phyloP scores from a whole-genome alignment of 805 yeast species.

The Hanseniaspora lindneri region DNA sequence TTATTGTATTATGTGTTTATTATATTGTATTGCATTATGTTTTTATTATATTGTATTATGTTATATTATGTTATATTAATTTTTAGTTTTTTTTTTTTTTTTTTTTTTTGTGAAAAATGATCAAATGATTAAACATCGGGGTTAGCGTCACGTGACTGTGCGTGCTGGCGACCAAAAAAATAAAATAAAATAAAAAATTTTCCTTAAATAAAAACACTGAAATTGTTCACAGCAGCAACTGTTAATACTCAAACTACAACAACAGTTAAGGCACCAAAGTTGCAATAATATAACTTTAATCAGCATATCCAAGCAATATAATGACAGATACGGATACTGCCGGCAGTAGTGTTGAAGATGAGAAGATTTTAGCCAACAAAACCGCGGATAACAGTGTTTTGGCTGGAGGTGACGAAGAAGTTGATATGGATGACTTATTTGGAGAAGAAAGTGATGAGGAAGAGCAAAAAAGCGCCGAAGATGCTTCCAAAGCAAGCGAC shows the following conservation, averaged over 20 bases:
- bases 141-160: background rate
- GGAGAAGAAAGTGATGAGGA: constrained; percentile 30
- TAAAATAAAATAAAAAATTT: background rate
- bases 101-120: too few species aligned
- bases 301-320: background rate
- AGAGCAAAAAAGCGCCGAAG: constrained; percentile 22
- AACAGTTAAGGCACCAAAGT: too few species aligned
- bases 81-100: too few species aligned
- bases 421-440: constrained; percentile 35
- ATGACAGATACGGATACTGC: constrained; percentile 11
- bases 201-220: too few species aligned
- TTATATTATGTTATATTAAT: too few species aligned
- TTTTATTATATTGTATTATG: too few species aligned
- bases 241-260: too few species aligned
- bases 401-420: constrained; percentile 25
- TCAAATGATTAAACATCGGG: background rate
- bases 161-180: too few species aligned
- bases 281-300: background rate
- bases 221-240: too few species aligned
- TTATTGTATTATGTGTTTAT: too few species aligned
- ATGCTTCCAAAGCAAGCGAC: constrained; percentile 21
- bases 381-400: constrained; percentile 12
- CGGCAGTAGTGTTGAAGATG: constrained; percentile 3
- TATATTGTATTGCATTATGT: too few species aligned
- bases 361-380: constrained; percentile 10